A percentile compares a stretch with the other conserved stretches of the same genome.
These are phyloP conservation scores for Candida nonsorbophila DNA, from an alignment of 805 yeast genomes.

Conservation along the genomic window DNA sequence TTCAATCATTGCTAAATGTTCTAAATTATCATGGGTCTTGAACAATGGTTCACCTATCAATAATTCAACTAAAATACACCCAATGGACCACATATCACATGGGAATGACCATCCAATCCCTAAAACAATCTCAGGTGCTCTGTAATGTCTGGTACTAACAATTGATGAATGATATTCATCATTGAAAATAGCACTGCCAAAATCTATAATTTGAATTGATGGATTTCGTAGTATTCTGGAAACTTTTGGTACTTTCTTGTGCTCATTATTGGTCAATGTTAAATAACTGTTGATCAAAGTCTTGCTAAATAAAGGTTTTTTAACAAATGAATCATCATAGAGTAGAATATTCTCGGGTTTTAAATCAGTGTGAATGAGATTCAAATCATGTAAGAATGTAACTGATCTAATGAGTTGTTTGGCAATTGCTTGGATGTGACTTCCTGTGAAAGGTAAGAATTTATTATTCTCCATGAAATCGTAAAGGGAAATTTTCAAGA, in stretches of 20 bases:
- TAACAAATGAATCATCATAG: conserved; percentile 44
- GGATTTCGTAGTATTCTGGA: conserved; percentile 65
- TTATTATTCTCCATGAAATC: conserved; percentile 85
- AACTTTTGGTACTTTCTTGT: conserved; percentile 23
- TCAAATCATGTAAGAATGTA: conserved; percentile 83
- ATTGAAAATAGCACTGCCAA: conserved; percentile 93
- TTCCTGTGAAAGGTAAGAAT: conserved; percentile 88
- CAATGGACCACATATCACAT: conserved; percentile 96
- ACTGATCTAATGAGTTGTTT: conserved; percentile 82
- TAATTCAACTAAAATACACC: conserved; percentile 86
- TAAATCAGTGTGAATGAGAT: conserved; percentile 89
- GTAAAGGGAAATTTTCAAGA: conserved; percentile 77
- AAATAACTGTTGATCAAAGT: conserved; percentile 30
- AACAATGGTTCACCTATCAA: conserved; percentile 92
- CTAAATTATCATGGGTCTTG: conserved; percentile 90
- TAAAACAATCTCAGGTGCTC: conserved; percentile 94
- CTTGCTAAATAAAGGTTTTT: conserved; percentile 28
- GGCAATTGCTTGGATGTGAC: conserved; percentile 85
- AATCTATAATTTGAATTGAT: conserved; percentile 83
- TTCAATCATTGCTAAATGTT: conserved; percentile 95
- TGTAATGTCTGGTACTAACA: conserved; percentile 91
- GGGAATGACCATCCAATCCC: conserved; percentile 97
- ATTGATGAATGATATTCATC: conserved; percentile 91
- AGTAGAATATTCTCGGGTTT: conserved; percentile 92
- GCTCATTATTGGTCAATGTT: conserved; percentile 14